Conservation (phyloP, 192 early-diverging fungal genomes). For the Coemansia sp. region DNA sequence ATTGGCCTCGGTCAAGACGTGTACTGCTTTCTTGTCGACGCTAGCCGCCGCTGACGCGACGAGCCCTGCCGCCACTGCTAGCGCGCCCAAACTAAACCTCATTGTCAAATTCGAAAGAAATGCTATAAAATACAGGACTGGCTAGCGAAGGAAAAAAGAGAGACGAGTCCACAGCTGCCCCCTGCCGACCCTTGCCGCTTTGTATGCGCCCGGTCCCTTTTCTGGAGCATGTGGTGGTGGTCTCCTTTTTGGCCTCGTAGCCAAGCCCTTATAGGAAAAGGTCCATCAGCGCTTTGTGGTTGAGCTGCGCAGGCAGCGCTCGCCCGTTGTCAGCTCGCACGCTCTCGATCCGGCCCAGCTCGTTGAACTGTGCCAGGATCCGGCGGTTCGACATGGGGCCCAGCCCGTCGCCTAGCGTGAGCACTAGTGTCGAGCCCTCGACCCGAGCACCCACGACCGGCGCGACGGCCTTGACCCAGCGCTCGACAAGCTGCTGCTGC, state of each 20-base stretch:
- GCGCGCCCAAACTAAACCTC: background rate
- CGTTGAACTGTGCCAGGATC: conserved; percentile 36
- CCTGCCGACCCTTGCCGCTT: background rate
- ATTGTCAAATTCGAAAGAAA: background rate
- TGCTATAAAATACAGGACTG: background rate
- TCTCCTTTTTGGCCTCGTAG: background rate
- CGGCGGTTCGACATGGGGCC: conserved; percentile 40
- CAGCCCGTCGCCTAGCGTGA: conserved; percentile 40
- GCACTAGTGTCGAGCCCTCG: conserved; percentile 39
- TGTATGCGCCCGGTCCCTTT: background rate
- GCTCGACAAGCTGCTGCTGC: conserved; percentile 39
- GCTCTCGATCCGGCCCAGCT: conserved; percentile 25
- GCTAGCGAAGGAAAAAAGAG: background rate
- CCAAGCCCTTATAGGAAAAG: background rate
- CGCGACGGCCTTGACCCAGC: conserved; percentile 38
- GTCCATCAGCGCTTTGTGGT: conserved; percentile 37
- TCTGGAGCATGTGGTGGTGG: background rate
- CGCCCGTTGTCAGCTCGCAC: conserved; percentile 42
- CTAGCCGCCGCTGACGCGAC: background rate
- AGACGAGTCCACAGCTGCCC: background rate
- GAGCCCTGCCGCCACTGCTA: background rate
- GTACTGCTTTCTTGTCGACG: conserved; percentile 48
- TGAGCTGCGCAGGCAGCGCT: conserved; percentile 29
- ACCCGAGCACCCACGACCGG: conserved; percentile 38
- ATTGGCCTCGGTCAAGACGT: conserved; percentile 52